Evolutionary conservation across 2,329 filamentous ascomycete species (phyloP).

Genomic region (Penicillium sp.): DNA sequence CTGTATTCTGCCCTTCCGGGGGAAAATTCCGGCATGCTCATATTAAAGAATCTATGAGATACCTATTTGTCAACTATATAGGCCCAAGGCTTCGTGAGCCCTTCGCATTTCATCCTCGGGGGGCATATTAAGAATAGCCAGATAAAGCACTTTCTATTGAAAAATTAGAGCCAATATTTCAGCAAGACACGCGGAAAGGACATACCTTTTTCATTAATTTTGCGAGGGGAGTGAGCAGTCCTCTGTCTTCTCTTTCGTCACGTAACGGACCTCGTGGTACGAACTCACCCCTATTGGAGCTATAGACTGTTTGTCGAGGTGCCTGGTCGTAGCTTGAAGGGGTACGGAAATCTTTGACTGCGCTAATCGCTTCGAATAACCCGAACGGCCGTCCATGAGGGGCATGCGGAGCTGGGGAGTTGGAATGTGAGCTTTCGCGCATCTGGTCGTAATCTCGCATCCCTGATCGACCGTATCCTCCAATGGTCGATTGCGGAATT

Average conservation of each 20-base stretch:
- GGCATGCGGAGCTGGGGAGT: slow-evolving; percentile 11
- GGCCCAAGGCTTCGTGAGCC: slow-evolving; percentile 18
- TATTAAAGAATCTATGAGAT: too few species aligned
- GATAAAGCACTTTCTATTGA: slow-evolving; percentile 52
- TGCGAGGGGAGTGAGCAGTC: slow-evolving; percentile 20
- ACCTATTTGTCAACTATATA: too few species aligned
- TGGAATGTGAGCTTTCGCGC: slow-evolving; percentile 1
- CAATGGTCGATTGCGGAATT: background rate
- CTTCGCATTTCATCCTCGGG: slow-evolving; percentile 46
- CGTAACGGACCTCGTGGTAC: background rate
- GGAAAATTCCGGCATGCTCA: too few species aligned
- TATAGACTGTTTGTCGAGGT: background rate
- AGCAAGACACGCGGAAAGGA: background rate
- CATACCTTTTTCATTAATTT: slow-evolving; percentile 37
- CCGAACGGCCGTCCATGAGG: slow-evolving; percentile 11
- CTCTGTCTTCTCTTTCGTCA: background rate
- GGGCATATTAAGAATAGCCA: slow-evolving; percentile 58
- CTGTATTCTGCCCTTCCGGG: too few species aligned
- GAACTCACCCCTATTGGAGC: background rate
- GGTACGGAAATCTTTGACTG: slow-evolving; percentile 1
- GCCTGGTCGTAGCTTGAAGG: background rate
- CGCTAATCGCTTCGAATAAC: slow-evolving; percentile 6
- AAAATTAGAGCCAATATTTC: background rate
- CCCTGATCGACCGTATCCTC: slow-evolving; percentile 8
- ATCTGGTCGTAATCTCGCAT: background rate